Percentiles rank a stretch among this genome's conserved stretches.
Evolutionary conservation across 2,329 filamentous ascomycete species (phyloP).

Genomic region (Sordariomycetes sp.): DNA sequence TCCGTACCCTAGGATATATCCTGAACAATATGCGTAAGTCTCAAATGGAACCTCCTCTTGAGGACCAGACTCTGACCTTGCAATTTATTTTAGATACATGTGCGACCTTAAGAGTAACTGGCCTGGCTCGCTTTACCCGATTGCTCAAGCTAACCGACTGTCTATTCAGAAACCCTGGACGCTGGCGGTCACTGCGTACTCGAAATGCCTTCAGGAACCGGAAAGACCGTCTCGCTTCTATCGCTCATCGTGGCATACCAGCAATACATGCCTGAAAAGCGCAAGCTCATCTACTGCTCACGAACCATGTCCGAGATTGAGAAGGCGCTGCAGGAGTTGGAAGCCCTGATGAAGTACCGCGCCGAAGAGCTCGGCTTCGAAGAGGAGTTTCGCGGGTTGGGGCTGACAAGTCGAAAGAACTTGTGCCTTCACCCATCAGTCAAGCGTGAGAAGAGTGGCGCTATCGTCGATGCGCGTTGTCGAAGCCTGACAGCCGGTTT

Average conservation of each 20-base stretch:
- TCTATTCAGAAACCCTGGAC: conserved; percentile 63
- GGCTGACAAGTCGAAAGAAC: conserved; percentile 94
- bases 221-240: conserved; percentile 91
- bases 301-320: conserved; percentile 99
- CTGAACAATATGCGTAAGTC: conserved; percentile 48
- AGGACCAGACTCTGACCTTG: background rate
- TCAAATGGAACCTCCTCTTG: background rate
- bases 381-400: conserved; percentile 89
- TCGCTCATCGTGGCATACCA: conserved; percentile 97
- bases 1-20: conserved; percentile 50
- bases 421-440: conserved; percentile 93
- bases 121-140: background rate
- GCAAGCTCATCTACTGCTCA: conserved; percentile 98
- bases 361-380: conserved; percentile 78
- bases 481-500: conserved; percentile 93
- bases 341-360: conserved; percentile 90
- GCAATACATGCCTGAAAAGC: conserved; percentile 81
- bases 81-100: conserved; percentile 35
- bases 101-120: conserved; percentile 45
- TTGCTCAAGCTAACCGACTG: conserved; percentile 5
- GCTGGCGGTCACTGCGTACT: conserved; percentile 90
- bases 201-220: conserved; percentile 98
- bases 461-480: conserved; percentile 90
- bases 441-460: conserved; percentile 90
- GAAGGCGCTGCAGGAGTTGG: conserved; percentile 87